Percentiles rank a stretch among this genome's conserved stretches.
phyloP scores from a whole-genome alignment of 1,284 basidiomycete genomes.

The Austroboletus olivaceoglutinosus region DNA sequence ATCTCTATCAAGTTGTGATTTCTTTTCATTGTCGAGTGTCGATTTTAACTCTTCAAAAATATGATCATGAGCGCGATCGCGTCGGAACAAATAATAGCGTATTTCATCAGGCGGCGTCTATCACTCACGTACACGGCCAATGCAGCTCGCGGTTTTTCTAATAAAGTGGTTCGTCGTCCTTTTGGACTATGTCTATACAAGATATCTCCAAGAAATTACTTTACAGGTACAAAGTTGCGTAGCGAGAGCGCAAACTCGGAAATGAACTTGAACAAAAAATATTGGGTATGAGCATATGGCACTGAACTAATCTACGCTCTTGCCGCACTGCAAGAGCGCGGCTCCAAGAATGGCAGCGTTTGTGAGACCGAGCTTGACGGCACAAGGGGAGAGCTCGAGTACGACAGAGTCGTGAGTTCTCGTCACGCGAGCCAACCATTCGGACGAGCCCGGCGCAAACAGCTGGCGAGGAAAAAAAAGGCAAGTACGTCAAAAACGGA shows the following conservation, averaged over 20 bases:
- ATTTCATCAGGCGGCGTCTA: no score
- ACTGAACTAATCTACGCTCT: constrained; percentile 43
- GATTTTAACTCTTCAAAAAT: no score
- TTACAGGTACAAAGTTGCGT: no score
- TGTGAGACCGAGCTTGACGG: constrained; percentile 45
- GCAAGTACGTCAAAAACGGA: not conserved
- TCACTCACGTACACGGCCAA: no score
- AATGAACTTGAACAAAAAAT: not conserved
- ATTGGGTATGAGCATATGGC: not conserved
- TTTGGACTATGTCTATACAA: no score
- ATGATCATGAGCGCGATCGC: no score
- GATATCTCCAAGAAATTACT: no score
- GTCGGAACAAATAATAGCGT: no score
- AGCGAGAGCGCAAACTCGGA: not conserved
- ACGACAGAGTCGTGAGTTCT: constrained; percentile 37
- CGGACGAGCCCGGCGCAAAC: constrained; percentile 35
- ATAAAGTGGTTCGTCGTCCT: no score
- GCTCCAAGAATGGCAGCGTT: constrained; percentile 45
- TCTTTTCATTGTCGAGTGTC: no score
- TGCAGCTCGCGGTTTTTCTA: no score
- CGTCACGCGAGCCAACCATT: constrained; percentile 45
- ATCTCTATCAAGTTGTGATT: no score
- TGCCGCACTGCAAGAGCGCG: constrained; percentile 48
- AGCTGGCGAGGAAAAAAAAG: constrained; percentile 30
- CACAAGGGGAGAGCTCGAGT: constrained; percentile 46